phyloP scores from a whole-genome alignment of 352 stramenopile species.

The Phytophthora lateralis region DNA sequence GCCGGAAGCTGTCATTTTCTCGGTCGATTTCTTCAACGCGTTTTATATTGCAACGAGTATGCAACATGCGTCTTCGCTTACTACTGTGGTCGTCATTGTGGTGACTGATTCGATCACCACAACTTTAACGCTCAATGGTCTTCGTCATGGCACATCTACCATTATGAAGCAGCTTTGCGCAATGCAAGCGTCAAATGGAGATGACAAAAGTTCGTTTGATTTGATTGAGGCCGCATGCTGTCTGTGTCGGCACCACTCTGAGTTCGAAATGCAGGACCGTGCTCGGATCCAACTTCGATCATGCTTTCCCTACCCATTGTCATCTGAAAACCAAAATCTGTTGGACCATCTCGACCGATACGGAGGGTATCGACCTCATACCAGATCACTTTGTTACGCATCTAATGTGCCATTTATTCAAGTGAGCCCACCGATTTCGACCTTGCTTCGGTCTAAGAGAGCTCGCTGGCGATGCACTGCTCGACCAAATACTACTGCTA shows the following conservation, averaged over 20 bases:
- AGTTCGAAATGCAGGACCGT: not conserved
- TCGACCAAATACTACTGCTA: too few relatives aligned
- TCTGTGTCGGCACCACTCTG: not conserved
- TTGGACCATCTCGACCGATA: not conserved
- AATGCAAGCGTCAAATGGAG: not conserved
- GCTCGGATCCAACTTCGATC: not conserved
- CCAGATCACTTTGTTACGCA: too few relatives aligned
- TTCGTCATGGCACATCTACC: not conserved
- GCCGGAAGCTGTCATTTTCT: not conserved
- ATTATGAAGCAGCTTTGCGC: not conserved
- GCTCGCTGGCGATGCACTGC: too few relatives aligned
- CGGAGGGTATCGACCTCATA: not conserved
- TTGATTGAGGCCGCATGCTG: not conserved
- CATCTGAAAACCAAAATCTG: not conserved
- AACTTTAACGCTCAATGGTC: not conserved
- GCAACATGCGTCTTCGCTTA: conserved; percentile 6
- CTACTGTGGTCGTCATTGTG: conserved; percentile 6
- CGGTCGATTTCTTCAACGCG: conserved; percentile 10
- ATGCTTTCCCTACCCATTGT: not conserved
- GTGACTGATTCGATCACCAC: not conserved
- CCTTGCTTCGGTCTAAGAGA: too few relatives aligned
- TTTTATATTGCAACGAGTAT: not conserved
- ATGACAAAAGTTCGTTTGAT: not conserved
- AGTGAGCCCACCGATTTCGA: too few relatives aligned
- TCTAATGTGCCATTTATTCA: too few relatives aligned